Evolutionary conservation across 441 rosid species (phyloP), one percentile per base, ranked within the genome.

Genomic region (Populus tomentosa): DNA sequence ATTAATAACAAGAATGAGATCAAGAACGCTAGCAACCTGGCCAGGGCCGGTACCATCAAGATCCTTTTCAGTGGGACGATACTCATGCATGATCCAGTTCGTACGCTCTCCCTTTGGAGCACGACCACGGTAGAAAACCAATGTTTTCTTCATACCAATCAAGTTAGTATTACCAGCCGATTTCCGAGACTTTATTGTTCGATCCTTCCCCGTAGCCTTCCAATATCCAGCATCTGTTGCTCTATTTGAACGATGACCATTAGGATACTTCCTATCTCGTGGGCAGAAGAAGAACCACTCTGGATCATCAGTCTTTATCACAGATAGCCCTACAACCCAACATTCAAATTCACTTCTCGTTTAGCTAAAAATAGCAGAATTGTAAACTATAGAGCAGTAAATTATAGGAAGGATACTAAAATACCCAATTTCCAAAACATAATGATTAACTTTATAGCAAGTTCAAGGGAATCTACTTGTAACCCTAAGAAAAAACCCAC

Each of bases 281-380:
- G 97, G 95, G 74, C 97, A 91, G 85, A 92, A 94, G 85, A 94
- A 94, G 89, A 94, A 94, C 97, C 98, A 94, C 82, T 94, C 98
- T 6, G 83, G 93, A 85, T 94, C 98, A 67, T 86, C 94, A 3
- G 92, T 86, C 85, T 91, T 91, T 50, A 94, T 92, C 70, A 94
- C 89, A 42, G 98, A 92, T 6, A 88, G 77, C 21, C 88, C 98
- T 94, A 72, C 6, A 36, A 26, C 42, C 53, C 71, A 24, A 77
- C 67, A 74, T 36, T 28, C 66, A 81, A n/a, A 62, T 46, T 20
- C 38, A 67, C 62, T 7, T 11, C 32, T 14, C 36, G 9, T 30
- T 50, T 28, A 35, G 21, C 16, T 14, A 5, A 33, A 5, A 16
- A 74, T 35, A 36, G 18, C 9, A 30, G 67, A 33, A 56, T 56